phyloP scores from a whole-genome alignment of 116 monocot species.

The Cymodocea nodosa region DNA sequence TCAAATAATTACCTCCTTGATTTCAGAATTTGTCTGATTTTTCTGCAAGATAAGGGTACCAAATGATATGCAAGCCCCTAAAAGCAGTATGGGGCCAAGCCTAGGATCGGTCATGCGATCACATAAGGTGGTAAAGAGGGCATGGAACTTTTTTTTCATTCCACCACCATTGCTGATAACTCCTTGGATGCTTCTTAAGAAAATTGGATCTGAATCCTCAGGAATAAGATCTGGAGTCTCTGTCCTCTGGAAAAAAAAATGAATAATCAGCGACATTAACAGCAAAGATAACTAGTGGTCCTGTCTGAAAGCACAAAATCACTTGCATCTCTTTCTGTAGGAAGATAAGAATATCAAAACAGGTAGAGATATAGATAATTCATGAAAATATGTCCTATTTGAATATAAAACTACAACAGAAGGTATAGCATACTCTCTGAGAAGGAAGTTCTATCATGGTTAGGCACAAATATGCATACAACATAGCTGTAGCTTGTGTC shows the following conservation, averaged over 20 bases:
- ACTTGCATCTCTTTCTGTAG: too few relatives aligned
- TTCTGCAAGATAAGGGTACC: slow-evolving; percentile 56
- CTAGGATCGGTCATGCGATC: slow-evolving; percentile 59
- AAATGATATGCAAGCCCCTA: slow-evolving; percentile 68
- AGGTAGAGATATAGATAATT: too few relatives aligned
- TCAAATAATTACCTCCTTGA: background rate
- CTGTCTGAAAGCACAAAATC: too few relatives aligned
- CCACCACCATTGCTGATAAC: slow-evolving; percentile 19
- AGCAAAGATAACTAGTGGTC: too few relatives aligned
- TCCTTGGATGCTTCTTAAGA: slow-evolving; percentile 25
- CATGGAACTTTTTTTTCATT: slow-evolving; percentile 22
- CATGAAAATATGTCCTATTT: too few relatives aligned
- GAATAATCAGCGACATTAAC: too few relatives aligned
- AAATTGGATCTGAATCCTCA: slow-evolving; percentile 47
- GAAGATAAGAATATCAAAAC: too few relatives aligned
- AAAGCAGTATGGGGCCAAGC: slow-evolving; percentile 60
- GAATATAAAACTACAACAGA: too few relatives aligned
- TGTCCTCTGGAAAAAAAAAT: slow-evolving; percentile 26
- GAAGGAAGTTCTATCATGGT: too few relatives aligned
- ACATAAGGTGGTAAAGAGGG: slow-evolving; percentile 11
- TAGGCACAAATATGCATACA: too few relatives aligned
- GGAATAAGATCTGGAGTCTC: slow-evolving; percentile 56
- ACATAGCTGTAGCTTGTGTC: too few relatives aligned
- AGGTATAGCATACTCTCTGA: too few relatives aligned
- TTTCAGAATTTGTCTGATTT: slow-evolving; percentile 8